Base-by-base conservation (phyloP, 495 filamentous ascomycete species). In the Parathielavia appendiculata region DNA sequence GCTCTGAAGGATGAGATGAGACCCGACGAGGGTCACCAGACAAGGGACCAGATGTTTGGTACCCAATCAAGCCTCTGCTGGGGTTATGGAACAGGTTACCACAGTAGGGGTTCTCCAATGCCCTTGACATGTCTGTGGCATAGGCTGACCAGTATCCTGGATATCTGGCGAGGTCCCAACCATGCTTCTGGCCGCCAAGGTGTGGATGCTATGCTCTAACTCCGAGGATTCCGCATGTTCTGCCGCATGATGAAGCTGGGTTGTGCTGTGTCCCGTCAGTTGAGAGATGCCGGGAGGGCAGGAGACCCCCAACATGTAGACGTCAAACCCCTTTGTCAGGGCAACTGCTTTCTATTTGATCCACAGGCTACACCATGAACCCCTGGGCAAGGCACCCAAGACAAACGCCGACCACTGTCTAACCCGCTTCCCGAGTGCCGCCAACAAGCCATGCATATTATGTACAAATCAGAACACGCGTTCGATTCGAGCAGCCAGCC, bases 391-490 rank as follows among this genome's bases (percentile, higher is more conserved):
- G 3, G 12, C 30, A n/a, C 8, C n/a, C 6, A 36, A 20, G 40
- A 48, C 34, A 50, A 62, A 57, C 54, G 49, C 59, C 54, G 11
- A n/a, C 44, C 47, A n/a, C 55, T 51, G 43, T 58, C 53, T 60
- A 56, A 52, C 19, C 48, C 52, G 51, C 51, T 32, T 51, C 17
- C 44, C 39, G 26, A 13, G 54, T 59, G 51, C 58, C 52, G 19
- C 51, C 57, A 63, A 51, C 59, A 59, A 59, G 59, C 63, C 60
- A 53, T 55, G 55, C 36, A 53, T 56, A 47, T 41, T 10, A 59
- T 36, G 39, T 53, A 53, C 61, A 66, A 48, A 56, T 19, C 22
- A 57, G 40, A 26, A 19, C 26, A 57, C 47, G 38, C 46, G 44
- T 44, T 6, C 26, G 26, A 46, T 5, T 13, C 19, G 14, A 32